Conservation (phyloP, 768 basidiomycete species). For the Tylopilus sp. region DNA sequence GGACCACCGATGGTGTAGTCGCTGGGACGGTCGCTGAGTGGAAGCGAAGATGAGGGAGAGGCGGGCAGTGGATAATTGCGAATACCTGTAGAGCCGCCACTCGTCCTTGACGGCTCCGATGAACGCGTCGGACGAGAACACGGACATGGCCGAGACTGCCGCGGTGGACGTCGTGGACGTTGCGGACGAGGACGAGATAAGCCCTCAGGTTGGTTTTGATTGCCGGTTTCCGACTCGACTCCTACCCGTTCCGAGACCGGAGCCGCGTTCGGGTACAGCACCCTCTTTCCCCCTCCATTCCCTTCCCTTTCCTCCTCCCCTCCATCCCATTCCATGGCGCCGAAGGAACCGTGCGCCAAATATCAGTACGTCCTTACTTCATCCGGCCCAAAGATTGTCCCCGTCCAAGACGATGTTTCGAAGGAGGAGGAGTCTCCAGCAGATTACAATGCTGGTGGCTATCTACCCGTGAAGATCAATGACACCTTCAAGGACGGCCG, state of each 20-base stretch:
- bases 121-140: slow-evolving; percentile 37
- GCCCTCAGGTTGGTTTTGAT: not conserved
- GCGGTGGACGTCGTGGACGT: slow-evolving; percentile 1
- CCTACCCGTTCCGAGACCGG: slow-evolving; percentile 19
- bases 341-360: slow-evolving; percentile 62
- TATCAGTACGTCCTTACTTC: slow-evolving; percentile 75
- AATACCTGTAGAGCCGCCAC: slow-evolving; percentile 77
- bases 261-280: slow-evolving; percentile 14
- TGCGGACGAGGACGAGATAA: not conserved
- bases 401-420: slow-evolving; percentile 58
- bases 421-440: slow-evolving; percentile 84
- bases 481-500: slow-evolving; percentile 83
- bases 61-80: not conserved
- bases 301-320: not conserved
- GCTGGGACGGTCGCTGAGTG: slow-evolving; percentile 53
- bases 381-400: slow-evolving; percentile 64
- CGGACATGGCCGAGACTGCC: slow-evolving; percentile 13
- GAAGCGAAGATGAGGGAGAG: not conserved
- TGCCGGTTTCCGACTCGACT: not conserved
- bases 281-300: not conserved
- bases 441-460: slow-evolving; percentile 79
- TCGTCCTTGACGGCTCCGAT: slow-evolving; percentile 84
- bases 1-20: slow-evolving; percentile 77
- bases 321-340: slow-evolving; percentile 48
- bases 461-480: slow-evolving; percentile 74